Percentiles rank a stretch among this genome's conserved stretches.
Conservation (phyloP, 192 early-diverging fungal species). For the Jimgerdemannia lactiflua region DNA sequence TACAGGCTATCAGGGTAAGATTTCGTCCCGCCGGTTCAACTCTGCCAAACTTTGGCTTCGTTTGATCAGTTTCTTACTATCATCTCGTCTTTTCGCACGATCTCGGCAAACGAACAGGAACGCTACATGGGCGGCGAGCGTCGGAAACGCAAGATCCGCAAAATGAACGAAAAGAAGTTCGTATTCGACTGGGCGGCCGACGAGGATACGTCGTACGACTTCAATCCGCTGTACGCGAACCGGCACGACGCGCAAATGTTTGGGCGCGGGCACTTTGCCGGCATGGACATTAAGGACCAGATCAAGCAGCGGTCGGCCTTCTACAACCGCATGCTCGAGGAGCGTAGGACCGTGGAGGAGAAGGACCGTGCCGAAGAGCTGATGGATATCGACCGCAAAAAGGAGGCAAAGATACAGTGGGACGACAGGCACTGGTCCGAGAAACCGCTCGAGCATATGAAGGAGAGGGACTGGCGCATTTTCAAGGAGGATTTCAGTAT, state of each 20-base stretch:
- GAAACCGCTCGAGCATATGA: conserved; percentile 89
- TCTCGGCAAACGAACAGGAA: conserved; percentile 33
- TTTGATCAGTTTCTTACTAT: not conserved
- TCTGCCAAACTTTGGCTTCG: not conserved
- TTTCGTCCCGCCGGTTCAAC: not conserved
- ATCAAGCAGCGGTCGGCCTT: conserved; percentile 63
- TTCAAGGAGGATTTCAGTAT: conserved; percentile 99
- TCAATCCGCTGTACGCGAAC: conserved; percentile 87
- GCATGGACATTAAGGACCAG: conserved; percentile 79
- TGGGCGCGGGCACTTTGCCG: conserved; percentile 86
- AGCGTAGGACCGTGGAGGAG: conserved; percentile 54
- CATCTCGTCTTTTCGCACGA: not conserved
- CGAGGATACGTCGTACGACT: conserved; percentile 94
- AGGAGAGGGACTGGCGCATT: conserved; percentile 98
- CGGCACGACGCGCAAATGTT: conserved; percentile 71
- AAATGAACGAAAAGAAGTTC: conserved; percentile 92
- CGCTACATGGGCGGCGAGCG: conserved; percentile 86
- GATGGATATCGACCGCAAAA: conserved; percentile 54
- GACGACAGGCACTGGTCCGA: conserved; percentile 97
- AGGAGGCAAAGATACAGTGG: conserved; percentile 68
- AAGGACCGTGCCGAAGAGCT: conserved; percentile 59
- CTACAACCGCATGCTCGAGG: conserved; percentile 64
- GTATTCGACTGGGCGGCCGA: conserved; percentile 96
- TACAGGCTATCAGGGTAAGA: conserved; percentile 35
- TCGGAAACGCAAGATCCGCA: conserved; percentile 70